Evolutionary conservation across 257 asterid species (phyloP), one percentile per base, ranked within the genome.

Genomic region (Eucommia ulmoides): DNA sequence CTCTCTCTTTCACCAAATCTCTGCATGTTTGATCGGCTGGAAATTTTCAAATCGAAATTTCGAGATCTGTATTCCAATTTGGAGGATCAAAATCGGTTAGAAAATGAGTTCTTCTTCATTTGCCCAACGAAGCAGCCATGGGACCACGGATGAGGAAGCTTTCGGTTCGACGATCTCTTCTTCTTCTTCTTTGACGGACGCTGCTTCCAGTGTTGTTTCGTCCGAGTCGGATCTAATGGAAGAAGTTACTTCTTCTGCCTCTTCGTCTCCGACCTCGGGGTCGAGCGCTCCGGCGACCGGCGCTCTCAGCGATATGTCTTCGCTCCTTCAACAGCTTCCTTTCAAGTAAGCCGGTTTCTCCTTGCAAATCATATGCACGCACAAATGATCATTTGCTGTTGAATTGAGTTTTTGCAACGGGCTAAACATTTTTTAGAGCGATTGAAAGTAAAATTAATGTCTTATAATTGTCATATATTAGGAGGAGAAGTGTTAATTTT

Each of bases 311-410:
- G 77, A 76, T 46, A 76, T 82, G 89, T 63, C 83, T 41, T 56
- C 77, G 33, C 65, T 82, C 11, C 83, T 77, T 41, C 78, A 72
- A 54, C 71, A 79, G 22, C 94, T 79, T 19, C 94, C 89, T 3
- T 53, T 79, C 65, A 74, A 82, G 94, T 82, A 74, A 72, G 73
- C 22, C 17, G n/a, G n/a, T n/a, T n/a, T n/a, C n/a, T n/a, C n/a
- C n/a, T n/a, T n/a, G n/a, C n/a, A n/a, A n/a, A n/a, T n/a, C n/a
- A n/a, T n/a, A n/a, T n/a, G n/a, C n/a, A n/a, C n/a, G n/a, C n/a
- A n/a, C n/a, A n/a, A n/a, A n/a, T n/a, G n/a, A n/a, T n/a, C n/a
- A n/a, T n/a, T n/a, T n/a, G n/a, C n/a, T n/a, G n/a, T n/a, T n/a
- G n/a, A n/a, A n/a, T n/a, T n/a, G n/a, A n/a, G n/a, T n/a, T n/a